These are phyloP conservation scores for Globisporangium uncinulatum DNA, from an alignment of 352 stramenopile species.

Conservation along the genomic window DNA sequence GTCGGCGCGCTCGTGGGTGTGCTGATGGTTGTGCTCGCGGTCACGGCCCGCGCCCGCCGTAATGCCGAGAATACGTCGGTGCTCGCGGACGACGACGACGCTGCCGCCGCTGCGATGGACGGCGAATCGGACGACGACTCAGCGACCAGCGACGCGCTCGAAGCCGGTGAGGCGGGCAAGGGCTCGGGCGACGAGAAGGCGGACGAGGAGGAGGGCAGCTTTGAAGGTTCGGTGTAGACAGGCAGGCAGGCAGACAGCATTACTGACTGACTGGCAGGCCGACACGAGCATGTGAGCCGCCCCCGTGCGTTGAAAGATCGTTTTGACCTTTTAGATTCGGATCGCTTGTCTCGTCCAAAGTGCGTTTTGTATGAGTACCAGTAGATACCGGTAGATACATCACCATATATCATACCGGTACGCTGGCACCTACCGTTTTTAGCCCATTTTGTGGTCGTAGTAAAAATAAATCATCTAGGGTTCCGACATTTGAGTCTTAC, in stretches of 20 bases:
- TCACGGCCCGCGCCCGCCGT: slow-evolving; percentile 22
- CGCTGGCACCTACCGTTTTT: too few species aligned
- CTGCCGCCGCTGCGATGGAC: slow-evolving; percentile 30
- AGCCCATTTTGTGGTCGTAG: too few species aligned
- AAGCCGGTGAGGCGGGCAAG: slow-evolving; percentile 24
- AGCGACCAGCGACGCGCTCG: slow-evolving; percentile 27
- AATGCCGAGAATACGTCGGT: slow-evolving; percentile 18
- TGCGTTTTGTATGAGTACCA: too few species aligned
- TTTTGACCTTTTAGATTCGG: too few species aligned
- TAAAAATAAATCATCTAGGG: too few species aligned
- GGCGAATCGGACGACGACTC: slow-evolving; percentile 26
- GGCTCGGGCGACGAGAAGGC: slow-evolving; percentile 20
- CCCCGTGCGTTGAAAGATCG: too few species aligned
- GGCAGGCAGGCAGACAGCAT: neutral
- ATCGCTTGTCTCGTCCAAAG: too few species aligned
- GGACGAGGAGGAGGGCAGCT: slow-evolving; percentile 40
- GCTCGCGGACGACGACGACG: slow-evolving; percentile 20
- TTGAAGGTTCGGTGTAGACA: slow-evolving; percentile 39
- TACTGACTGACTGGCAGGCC: too few species aligned
- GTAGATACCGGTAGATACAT: too few species aligned
- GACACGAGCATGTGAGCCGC: too few species aligned
- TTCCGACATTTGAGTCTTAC: too few species aligned
- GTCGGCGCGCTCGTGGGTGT: slow-evolving; percentile 15
- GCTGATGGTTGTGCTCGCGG: slow-evolving; percentile 12
- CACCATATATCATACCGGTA: too few species aligned